These are phyloP conservation scores for Solioccasus polychromus DNA, from an alignment of 768 basidiomycete species.

Conservation along the genomic window DNA sequence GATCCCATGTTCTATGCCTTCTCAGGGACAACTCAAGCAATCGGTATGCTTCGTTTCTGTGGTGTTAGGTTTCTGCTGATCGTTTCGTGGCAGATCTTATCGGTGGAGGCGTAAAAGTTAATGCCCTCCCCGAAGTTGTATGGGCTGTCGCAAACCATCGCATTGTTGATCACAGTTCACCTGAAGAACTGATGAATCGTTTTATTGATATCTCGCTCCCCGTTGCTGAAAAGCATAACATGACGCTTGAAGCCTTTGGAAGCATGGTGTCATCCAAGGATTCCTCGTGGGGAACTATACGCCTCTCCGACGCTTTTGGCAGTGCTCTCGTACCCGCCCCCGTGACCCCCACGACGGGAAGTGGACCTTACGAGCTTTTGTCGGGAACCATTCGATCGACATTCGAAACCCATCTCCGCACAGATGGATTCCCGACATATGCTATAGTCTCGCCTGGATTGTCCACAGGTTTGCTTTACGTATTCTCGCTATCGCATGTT, in stretches of 20 bases:
- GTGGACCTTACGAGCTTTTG: constrained; percentile 39
- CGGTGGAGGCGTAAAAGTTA: constrained; percentile 41
- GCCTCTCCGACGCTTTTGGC: constrained; percentile 36
- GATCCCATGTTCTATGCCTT: constrained; percentile 17
- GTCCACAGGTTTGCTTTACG: constrained; percentile 16
- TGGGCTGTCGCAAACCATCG: constrained; percentile 36
- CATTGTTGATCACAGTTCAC: constrained; percentile 32
- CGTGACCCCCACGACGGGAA: constrained; percentile 36
- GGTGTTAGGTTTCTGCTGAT: constrained; percentile 19
- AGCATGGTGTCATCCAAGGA: constrained; percentile 20
- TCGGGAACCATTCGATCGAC: constrained; percentile 43
- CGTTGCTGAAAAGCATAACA: constrained; percentile 35
- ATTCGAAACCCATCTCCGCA: constrained; percentile 31
- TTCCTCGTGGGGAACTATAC: constrained; percentile 35
- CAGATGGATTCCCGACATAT: constrained; percentile 19
- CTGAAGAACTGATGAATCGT: constrained; percentile 8
- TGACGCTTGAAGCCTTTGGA: constrained; percentile 42
- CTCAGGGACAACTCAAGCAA: constrained; percentile 28
- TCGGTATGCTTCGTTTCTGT: constrained; percentile 16
- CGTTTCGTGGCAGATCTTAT: constrained; percentile 38
- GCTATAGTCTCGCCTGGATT: constrained; percentile 37
- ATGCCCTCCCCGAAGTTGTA: constrained; percentile 44
- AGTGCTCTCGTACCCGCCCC: constrained; percentile 40
- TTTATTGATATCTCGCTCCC: constrained; percentile 9
- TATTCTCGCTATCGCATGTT: background rate